Evolutionary conservation across 1,139 yeast genomes (phyloP).

Genomic region (Scheffersomyces illinoinensis): DNA sequence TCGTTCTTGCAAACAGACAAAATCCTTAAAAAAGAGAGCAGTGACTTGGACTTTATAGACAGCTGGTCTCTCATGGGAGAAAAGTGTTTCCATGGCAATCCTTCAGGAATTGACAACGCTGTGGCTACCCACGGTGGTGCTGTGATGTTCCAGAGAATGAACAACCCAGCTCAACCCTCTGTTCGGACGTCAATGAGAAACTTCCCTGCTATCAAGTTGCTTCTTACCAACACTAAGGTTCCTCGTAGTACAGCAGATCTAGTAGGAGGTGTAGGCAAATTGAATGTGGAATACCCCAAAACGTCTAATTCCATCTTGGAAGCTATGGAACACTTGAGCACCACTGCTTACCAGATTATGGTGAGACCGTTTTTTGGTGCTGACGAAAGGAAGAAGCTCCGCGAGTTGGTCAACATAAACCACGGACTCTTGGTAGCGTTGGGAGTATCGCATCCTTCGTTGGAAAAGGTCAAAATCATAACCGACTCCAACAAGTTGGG

Average conservation of each 20-base stretch:
- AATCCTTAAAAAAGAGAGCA: conserved; percentile 31
- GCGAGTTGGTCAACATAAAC: conserved; percentile 75
- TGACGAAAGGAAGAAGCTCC: conserved; percentile 46
- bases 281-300: conserved; percentile 54
- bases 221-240: conserved; percentile 80
- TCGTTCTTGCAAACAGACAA: conserved; percentile 25
- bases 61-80: conserved; percentile 93
- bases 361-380: conserved; percentile 49
- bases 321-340: conserved; percentile 67
- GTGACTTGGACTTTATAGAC: conserved; percentile 65
- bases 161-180: conserved; percentile 52
- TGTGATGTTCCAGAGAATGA: conserved; percentile 76
- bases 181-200: conserved; percentile 65
- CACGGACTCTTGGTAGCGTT: conserved; percentile 85
- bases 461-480: conserved; percentile 68
- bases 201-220: conserved; percentile 72
- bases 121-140: conserved; percentile 98
- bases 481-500: conserved; percentile 70
- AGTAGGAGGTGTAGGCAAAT: conserved; percentile 72
- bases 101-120: conserved; percentile 95
- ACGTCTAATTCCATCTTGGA: conserved; percentile 62
- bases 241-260: conserved; percentile 86
- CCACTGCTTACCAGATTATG: conserved; percentile 68
- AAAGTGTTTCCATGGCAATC: conserved; percentile 94
- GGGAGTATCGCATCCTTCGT: conserved; percentile 90